These are phyloP conservation scores for Linnemannia schmuckeri DNA, from an alignment of 192 early-diverging fungal genomes.

Conservation along the genomic window DNA sequence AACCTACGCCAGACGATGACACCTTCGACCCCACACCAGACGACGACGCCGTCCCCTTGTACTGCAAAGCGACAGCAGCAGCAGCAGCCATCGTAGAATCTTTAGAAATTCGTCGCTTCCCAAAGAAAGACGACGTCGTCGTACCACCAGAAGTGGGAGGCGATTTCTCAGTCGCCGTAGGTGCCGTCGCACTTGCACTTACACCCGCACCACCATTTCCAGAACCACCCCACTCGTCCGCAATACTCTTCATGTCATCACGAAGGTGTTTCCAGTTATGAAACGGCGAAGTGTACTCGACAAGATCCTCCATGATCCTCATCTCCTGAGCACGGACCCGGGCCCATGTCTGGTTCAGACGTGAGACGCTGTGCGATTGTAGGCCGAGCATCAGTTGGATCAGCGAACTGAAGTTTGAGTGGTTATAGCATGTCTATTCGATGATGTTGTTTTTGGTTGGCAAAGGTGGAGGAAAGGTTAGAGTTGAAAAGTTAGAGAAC, in stretches of 20 bases:
- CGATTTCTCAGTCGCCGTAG: slow-evolving; percentile 1
- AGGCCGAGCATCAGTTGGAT: slow-evolving; percentile 72
- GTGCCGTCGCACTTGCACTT: not conserved
- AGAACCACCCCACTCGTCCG: slow-evolving; percentile 64
- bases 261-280: slow-evolving; percentile 71
- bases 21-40: not conserved
- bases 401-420: slow-evolving; percentile 72
- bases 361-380: slow-evolving; percentile 63
- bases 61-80: not conserved
- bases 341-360: slow-evolving; percentile 69
- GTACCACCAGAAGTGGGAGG: not conserved
- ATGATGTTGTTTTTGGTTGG: too few species aligned
- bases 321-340: slow-evolving; percentile 59
- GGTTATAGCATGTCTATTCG: slow-evolving; percentile 66
- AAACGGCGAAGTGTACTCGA: slow-evolving; percentile 65
- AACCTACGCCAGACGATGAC: not conserved
- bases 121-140: slow-evolving; percentile 7
- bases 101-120: not conserved
- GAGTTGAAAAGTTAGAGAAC: not conserved
- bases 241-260: slow-evolving; percentile 68
- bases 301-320: slow-evolving; percentile 63
- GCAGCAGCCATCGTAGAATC: not conserved
- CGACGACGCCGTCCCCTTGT: not conserved
- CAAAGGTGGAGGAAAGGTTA: too few species aligned
- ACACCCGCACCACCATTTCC: not conserved